Percentiles rank a stretch among this genome's conserved stretches.
phyloP scores from a whole-genome alignment of 2,329 filamentous ascomycete genomes.

The Cladosporium sp. region DNA sequence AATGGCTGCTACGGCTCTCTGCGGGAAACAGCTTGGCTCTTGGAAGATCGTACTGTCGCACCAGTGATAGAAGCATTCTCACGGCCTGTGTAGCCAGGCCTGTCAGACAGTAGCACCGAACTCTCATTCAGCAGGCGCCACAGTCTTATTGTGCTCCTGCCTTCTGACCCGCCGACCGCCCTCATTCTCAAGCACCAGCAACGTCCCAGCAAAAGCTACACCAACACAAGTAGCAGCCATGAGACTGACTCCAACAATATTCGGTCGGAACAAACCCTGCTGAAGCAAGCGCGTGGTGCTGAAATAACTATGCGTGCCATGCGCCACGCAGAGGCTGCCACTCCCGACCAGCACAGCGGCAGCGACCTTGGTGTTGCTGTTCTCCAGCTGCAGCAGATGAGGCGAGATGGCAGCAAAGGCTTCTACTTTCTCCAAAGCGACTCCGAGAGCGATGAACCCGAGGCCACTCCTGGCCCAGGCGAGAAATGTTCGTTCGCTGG shows the following conservation, averaged over 20 bases:
- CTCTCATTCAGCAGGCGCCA: neutral
- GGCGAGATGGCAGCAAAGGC: conserved; percentile 28
- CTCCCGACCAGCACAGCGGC: conserved; percentile 40
- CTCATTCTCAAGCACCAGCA: conserved; percentile 28
- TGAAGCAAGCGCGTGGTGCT: conserved; percentile 39
- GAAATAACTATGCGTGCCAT: conserved; percentile 48
- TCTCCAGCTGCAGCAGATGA: conserved; percentile 28
- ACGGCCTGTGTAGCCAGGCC: too few species aligned
- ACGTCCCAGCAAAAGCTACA: conserved; percentile 27
- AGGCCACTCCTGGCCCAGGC: conserved; percentile 51
- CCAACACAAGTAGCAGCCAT: conserved; percentile 29
- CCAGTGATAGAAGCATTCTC: too few species aligned
- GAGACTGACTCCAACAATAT: conserved; percentile 27
- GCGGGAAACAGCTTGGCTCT: too few species aligned
- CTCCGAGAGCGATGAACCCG: conserved; percentile 49
- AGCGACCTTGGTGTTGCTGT: conserved; percentile 28
- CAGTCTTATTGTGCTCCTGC: neutral
- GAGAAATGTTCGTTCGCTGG: conserved; percentile 51
- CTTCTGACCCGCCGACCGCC: conserved; percentile 7
- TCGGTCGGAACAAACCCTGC: conserved; percentile 41
- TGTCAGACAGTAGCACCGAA: too few species aligned
- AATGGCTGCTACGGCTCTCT: too few species aligned
- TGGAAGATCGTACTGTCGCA: too few species aligned
- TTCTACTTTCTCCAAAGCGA: conserved; percentile 49
- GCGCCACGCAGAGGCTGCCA: conserved; percentile 44